These are phyloP conservation scores for Mycena indigotica DNA, from an alignment of 768 basidiomycete genomes.

Conservation along the genomic window DNA sequence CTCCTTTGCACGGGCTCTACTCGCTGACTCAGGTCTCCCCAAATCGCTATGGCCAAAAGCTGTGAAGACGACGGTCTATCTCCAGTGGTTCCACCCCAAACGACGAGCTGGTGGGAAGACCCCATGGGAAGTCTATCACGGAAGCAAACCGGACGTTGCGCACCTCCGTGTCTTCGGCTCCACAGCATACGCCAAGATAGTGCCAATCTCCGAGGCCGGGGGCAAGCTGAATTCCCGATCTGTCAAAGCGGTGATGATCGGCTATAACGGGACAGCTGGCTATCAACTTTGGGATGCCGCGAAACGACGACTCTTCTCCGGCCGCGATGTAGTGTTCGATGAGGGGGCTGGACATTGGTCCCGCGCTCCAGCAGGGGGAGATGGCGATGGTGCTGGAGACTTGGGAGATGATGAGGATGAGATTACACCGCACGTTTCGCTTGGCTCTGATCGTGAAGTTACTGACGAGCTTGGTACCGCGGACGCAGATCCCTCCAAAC, in stretches of 20 bases:
- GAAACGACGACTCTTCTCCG: constrained; percentile 16
- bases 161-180: constrained; percentile 36
- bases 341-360: constrained; percentile 20
- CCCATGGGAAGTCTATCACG: constrained; percentile 24
- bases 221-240: constrained; percentile 13
- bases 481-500: background rate
- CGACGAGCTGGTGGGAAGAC: constrained; percentile 4
- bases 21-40: constrained; percentile 26
- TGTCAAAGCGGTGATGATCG: constrained; percentile 23
- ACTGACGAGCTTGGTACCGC: background rate
- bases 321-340: constrained; percentile 29
- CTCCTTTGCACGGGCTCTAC: constrained; percentile 26
- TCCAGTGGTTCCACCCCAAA: constrained; percentile 16
- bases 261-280: constrained; percentile 23
- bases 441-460: background rate
- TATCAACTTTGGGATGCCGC: constrained; percentile 24
- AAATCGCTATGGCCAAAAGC: constrained; percentile 23
- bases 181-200: constrained; percentile 30
- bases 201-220: constrained; percentile 9
- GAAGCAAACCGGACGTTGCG: constrained; percentile 27
- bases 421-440: background rate
- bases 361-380: constrained; percentile 6
- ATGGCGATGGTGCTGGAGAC: background rate
- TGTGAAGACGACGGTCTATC: constrained; percentile 19
- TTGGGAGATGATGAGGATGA: background rate